Conservation (phyloP, 768 basidiomycete species). For the Calocera viscosa region DNA sequence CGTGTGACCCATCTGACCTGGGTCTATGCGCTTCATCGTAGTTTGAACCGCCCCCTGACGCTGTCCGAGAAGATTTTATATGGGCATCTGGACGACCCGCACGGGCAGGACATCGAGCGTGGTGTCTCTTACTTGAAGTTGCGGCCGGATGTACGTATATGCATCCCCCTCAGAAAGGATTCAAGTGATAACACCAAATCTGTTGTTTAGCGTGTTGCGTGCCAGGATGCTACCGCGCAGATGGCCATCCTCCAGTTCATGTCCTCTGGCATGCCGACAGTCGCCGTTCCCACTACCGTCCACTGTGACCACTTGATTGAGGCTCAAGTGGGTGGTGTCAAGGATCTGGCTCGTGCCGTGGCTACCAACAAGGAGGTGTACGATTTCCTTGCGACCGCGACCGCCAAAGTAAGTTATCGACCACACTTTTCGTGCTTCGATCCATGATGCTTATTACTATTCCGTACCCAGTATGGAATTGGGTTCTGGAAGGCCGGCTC, state of each 20-base stretch:
- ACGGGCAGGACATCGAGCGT: slow-evolving; percentile 78
- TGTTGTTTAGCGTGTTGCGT: slow-evolving; percentile 31
- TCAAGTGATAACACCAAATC: slow-evolving; percentile 5
- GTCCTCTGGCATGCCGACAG: slow-evolving; percentile 97
- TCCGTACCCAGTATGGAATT: slow-evolving; percentile 64
- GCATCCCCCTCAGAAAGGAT: background rate
- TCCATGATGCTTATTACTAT: slow-evolving; percentile 8
- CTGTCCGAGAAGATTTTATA: slow-evolving; percentile 95
- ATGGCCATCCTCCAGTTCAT: slow-evolving; percentile 99
- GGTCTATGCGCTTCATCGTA: slow-evolving; percentile 26
- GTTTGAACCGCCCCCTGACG: slow-evolving; percentile 80
- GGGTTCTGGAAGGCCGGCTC: slow-evolving; percentile 99
- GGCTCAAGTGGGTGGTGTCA: slow-evolving; percentile 85
- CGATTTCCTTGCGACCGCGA: slow-evolving; percentile 95
- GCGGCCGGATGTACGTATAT: slow-evolving; percentile 75
- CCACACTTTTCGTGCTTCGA: background rate
- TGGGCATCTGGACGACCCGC: slow-evolving; percentile 92
- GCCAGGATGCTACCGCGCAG: slow-evolving; percentile 46
- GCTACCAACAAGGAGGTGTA: slow-evolving; percentile 97
- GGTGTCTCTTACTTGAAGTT: slow-evolving; percentile 95
- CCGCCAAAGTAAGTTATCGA: slow-evolving; percentile 55
- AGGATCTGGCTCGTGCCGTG: slow-evolving; percentile 86
- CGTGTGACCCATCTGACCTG: slow-evolving; percentile 12
- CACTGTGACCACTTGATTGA: slow-evolving; percentile 99
- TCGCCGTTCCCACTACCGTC: slow-evolving; percentile 94